Conservation (phyloP, 345 rosid genomes). For the Arabis hirsuta region DNA sequence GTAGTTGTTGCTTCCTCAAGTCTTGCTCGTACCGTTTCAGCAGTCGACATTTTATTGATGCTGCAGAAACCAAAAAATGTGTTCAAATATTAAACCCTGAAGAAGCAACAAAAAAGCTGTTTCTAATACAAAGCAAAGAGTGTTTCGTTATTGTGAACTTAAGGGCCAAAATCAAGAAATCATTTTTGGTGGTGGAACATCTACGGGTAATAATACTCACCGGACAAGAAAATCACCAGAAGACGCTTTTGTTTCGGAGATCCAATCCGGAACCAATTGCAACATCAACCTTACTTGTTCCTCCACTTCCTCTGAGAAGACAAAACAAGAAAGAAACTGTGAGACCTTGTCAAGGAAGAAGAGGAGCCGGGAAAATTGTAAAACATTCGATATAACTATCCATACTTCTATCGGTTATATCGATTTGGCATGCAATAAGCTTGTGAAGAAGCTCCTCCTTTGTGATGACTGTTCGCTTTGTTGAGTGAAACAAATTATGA, state of each 20-base stretch:
- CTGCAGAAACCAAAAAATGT: slow-evolving; percentile 52
- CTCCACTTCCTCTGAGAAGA: slow-evolving; percentile 76
- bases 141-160: not conserved
- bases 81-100: slow-evolving; percentile 11
- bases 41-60: slow-evolving; percentile 55
- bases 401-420: slow-evolving; percentile 76
- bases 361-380: not conserved
- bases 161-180: not conserved
- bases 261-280: slow-evolving; percentile 91
- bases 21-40: slow-evolving; percentile 51
- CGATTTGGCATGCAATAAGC: slow-evolving; percentile 54
- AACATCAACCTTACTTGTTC: slow-evolving; percentile 69
- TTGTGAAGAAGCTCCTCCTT: slow-evolving; percentile 77
- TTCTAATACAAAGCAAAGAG: slow-evolving; percentile 8
- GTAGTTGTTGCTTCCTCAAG: slow-evolving; percentile 57
- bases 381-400: not conserved
- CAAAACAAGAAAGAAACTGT: slow-evolving; percentile 30
- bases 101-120: slow-evolving; percentile 10
- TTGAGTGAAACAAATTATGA: slow-evolving; percentile 66
- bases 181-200: slow-evolving; percentile 17
- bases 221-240: slow-evolving; percentile 70
- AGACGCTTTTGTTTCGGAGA: slow-evolving; percentile 61
- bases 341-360: slow-evolving; percentile 1
- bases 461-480: slow-evolving; percentile 62
- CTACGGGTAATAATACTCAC: slow-evolving; percentile 46